Conservation (phyloP, 23 red algal species). For the Gracilariopsis chorda region DNA sequence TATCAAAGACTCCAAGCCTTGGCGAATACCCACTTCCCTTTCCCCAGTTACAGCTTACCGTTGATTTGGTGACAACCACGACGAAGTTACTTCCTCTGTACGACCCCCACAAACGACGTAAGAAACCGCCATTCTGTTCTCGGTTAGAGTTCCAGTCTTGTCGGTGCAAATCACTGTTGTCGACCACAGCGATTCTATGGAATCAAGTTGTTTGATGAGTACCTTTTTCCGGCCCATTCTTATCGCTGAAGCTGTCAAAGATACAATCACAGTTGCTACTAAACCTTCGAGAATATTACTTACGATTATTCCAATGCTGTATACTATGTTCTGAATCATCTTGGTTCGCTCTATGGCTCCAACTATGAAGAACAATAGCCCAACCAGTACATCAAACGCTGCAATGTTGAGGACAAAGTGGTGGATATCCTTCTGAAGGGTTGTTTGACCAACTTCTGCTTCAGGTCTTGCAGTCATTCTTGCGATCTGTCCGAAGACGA, state of each 20-base stretch:
- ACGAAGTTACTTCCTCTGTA: background rate
- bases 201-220: slow-evolving; percentile 64
- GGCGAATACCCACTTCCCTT: background rate
- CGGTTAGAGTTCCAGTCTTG: slow-evolving; percentile 96
- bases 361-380: slow-evolving; percentile 45
- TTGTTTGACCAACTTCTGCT: background rate
- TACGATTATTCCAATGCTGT: slow-evolving; percentile 69
- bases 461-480: slow-evolving; percentile 11
- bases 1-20: slow-evolving; percentile 28
- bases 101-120: slow-evolving; percentile 54
- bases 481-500: slow-evolving; percentile 65
- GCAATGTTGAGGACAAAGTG: slow-evolving; percentile 63
- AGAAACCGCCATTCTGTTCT: slow-evolving; percentile 81
- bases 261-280: slow-evolving; percentile 69
- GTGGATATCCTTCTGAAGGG: slow-evolving; percentile 66
- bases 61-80: background rate
- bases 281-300: slow-evolving; percentile 87
- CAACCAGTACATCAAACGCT: slow-evolving; percentile 47
- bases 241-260: slow-evolving; percentile 63
- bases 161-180: slow-evolving; percentile 87
- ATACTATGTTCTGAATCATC: slow-evolving; percentile 63
- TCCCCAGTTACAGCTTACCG: background rate
- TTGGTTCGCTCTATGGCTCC: slow-evolving; percentile 17
- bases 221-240: slow-evolving; percentile 78
- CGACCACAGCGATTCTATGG: slow-evolving; percentile 84